Percentiles rank a stretch among this genome's conserved stretches.
Conservation (phyloP, 306 rosid species). For the Sechiopsis laciniata region DNA sequence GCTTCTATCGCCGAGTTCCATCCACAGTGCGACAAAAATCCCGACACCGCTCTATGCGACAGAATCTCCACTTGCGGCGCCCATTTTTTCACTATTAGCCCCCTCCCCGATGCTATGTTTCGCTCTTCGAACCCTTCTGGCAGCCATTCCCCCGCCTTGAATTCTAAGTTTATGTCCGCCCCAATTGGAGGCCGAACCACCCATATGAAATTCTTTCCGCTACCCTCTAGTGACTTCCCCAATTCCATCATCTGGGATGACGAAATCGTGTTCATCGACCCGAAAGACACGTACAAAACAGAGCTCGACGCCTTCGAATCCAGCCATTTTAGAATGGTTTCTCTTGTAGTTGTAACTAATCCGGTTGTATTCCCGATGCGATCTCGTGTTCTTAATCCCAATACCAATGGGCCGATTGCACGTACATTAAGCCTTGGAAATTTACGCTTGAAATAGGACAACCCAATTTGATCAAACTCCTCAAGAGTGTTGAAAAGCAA, state of each 20-base stretch:
- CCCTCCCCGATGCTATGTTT: constrained; percentile 25
- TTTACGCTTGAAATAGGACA: constrained; percentile 34
- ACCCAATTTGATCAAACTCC: constrained; percentile 43
- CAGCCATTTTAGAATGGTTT: constrained; percentile 41
- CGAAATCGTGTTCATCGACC: constrained; percentile 66
- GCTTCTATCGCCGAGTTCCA: constrained; percentile 77
- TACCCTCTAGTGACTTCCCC: constrained; percentile 44
- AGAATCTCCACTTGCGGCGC: constrained; percentile 71
- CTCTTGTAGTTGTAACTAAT: not conserved
- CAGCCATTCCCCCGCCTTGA: constrained; percentile 51
- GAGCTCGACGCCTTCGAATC: constrained; percentile 41
- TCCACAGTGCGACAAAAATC: constrained; percentile 63
- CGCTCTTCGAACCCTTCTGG: constrained; percentile 46
- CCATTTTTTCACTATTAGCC: constrained; percentile 50
- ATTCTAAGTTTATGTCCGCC: constrained; percentile 51
- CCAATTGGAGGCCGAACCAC: constrained; percentile 65
- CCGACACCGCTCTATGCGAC: constrained; percentile 41
- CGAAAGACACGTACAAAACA: constrained; percentile 54
- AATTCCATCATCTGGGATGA: constrained; percentile 52
- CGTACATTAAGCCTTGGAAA: constrained; percentile 35
- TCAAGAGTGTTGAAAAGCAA: constrained; percentile 47
- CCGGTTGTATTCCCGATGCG: constrained; percentile 42
- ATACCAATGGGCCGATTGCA: constrained; percentile 51
- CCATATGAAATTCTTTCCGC: constrained; percentile 51
- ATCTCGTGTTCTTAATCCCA: constrained; percentile 30